These are phyloP conservation scores for Colletotrichum orchidophilum DNA, from an alignment of 2,329 filamentous ascomycete genomes.

Conservation along the genomic window DNA sequence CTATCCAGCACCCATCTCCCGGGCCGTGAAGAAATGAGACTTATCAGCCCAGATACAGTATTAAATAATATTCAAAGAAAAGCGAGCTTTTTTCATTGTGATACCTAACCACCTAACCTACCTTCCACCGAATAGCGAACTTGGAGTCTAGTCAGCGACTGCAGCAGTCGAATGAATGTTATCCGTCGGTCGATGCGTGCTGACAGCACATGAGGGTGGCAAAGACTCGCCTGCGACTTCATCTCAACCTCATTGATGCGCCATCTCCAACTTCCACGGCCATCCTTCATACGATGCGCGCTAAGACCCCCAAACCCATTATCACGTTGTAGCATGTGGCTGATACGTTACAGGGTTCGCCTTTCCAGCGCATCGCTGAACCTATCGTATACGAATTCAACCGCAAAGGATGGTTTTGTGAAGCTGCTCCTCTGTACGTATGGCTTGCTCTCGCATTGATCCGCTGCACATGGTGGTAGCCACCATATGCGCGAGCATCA, in stretches of 20 bases:
- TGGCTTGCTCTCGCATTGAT: background rate
- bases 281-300: background rate
- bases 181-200: background rate
- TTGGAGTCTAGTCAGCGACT: background rate
- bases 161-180: background rate
- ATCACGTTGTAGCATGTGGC: background rate
- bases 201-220: background rate
- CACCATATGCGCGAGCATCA: background rate
- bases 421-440: background rate
- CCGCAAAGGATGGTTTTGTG: background rate
- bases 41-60: no score
- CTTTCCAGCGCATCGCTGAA: background rate
- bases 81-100: no score
- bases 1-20: background rate
- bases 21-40: background rate
- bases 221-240: background rate
- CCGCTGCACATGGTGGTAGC: background rate
- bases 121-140: background rate
- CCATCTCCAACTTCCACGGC: background rate
- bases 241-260: background rate
- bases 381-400: background rate
- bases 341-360: background rate
- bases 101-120: no score
- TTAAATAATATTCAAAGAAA: no score
- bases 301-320: background rate